Evolutionary conservation across 805 yeast genomes (phyloP).

Genomic region (Wickerhamomyces mucosus): DNA sequence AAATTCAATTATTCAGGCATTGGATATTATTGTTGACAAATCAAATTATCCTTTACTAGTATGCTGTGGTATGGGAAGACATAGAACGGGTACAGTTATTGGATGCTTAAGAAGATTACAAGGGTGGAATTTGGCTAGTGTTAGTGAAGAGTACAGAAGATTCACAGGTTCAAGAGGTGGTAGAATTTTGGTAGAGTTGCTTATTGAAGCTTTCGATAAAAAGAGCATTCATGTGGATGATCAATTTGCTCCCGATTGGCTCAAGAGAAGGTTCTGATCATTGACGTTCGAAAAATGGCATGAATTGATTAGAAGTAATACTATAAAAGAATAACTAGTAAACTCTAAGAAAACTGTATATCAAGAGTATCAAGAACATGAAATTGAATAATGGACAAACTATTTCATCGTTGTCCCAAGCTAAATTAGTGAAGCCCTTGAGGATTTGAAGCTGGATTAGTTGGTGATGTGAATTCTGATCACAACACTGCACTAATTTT

Average conservation of each 20-base stretch:
- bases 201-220: slow-evolving; percentile 66
- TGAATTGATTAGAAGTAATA: too few relatives aligned
- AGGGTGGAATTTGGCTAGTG: slow-evolving; percentile 94
- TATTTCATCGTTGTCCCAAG: too few relatives aligned
- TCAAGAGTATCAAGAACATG: too few relatives aligned
- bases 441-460: too few relatives aligned
- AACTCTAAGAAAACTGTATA: too few relatives aligned
- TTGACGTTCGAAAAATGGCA: too few relatives aligned
- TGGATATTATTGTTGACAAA: slow-evolving; percentile 63
- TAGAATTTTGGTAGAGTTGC: slow-evolving; percentile 79
- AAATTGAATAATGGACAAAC: too few relatives aligned
- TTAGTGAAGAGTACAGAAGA: slow-evolving; percentile 87
- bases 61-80: slow-evolving; percentile 98
- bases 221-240: slow-evolving; percentile 31
- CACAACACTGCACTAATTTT: too few relatives aligned
- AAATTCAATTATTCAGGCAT: slow-evolving; percentile 66
- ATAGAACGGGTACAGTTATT: slow-evolving; percentile 91
- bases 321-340: too few relatives aligned
- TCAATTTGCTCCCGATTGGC: slow-evolving; percentile 39
- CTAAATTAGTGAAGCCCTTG: too few relatives aligned
- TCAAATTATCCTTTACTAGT: slow-evolving; percentile 79
- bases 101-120: slow-evolving; percentile 89
- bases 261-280: too few relatives aligned
- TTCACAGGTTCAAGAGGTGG: slow-evolving; percentile 93
- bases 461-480: too few relatives aligned